Evolutionary conservation across 1,284 basidiomycete species (phyloP), one percentile per base, ranked within the genome.

Genomic region (Kwoniella shivajii): DNA sequence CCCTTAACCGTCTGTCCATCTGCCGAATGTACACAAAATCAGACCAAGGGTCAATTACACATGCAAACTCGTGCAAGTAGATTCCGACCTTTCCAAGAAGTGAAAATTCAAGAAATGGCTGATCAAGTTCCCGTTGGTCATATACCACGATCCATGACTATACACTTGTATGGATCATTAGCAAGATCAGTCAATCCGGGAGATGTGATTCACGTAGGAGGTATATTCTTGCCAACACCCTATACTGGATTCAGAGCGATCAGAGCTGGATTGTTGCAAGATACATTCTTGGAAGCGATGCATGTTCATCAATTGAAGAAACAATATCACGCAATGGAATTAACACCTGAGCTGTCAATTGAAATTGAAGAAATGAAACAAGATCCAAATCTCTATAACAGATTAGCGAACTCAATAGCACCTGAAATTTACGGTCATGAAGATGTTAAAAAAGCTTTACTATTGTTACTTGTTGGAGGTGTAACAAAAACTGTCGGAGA

Each of bases 41-140:
- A 86, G n/a, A 87, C 92, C 46, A 87, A 83, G 33, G 93, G 94
- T 6, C 89, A 89, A n/a, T 79, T 99, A 57, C 91, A 96, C 73
- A 97, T 98, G 89, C 96, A 99, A 79, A 97, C 95, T 3, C 84
- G 96, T 33, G 96, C 96, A 20, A 92, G 90, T 79, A 88, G 96
- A 57, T 99, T 99, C 78, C 90, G 89, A 68, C 92, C 95, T 0
- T 99, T 99, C 83, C 96, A 99, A 75, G 96, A 99, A 77, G 86
- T 97, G 64, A 96, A 96, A 79, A 92, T 99, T 46, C 96, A 99
- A 77, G 96, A 99, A 79, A 96, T 99, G 95, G 90, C 96, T 24
- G 96, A 99, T 73, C 96, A 99, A 86, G 96, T 99, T 0, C 96
- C 96, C 22, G 94, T 99, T 34, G 96, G 96, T 3, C 96, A 99